Evolutionary conservation across 2,329 filamentous ascomycete genomes (phyloP).

Genomic region (Pseudopithomyces maydicus): DNA sequence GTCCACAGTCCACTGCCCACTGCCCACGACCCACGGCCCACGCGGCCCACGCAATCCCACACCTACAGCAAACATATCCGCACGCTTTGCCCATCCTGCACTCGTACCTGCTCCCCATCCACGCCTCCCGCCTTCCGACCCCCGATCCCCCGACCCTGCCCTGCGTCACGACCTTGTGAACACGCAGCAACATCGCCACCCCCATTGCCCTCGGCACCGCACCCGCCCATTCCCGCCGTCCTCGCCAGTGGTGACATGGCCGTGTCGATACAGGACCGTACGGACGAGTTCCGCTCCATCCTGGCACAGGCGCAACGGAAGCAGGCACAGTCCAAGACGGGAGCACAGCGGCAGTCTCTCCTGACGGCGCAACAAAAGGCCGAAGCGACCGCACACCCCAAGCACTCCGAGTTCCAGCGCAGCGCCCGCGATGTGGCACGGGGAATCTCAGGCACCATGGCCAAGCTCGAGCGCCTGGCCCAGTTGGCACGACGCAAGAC

Average conservation of each 20-base stretch:
- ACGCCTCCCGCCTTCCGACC: no score
- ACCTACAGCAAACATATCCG: no score
- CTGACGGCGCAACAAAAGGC: slow-evolving; percentile 70
- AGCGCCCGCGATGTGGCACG: slow-evolving; percentile 89
- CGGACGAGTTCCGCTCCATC: slow-evolving; percentile 91
- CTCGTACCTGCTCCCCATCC: not conserved
- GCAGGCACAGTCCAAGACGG: slow-evolving; percentile 74
- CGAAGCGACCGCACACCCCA: slow-evolving; percentile 56
- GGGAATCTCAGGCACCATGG: slow-evolving; percentile 90
- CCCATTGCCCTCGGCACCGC: not conserved
- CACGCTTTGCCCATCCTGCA: no score
- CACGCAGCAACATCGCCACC: slow-evolving; percentile 3
- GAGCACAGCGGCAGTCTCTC: slow-evolving; percentile 80
- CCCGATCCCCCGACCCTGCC: no score
- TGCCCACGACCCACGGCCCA: not conserved
- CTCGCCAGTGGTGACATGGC: slow-evolving; percentile 48
- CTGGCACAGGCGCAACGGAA: slow-evolving; percentile 82
- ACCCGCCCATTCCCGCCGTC: not conserved
- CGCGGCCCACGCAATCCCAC: no score
- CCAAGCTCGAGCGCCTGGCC: slow-evolving; percentile 90
- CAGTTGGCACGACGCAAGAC: slow-evolving; percentile 96
- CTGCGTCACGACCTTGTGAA: not conserved
- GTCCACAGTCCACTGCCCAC: not conserved
- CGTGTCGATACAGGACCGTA: slow-evolving; percentile 91
- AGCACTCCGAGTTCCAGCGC: slow-evolving; percentile 88